These are phyloP conservation scores for Dendrobium chrysotoxum DNA, from an alignment of 106 monocot species.

Conservation along the genomic window DNA sequence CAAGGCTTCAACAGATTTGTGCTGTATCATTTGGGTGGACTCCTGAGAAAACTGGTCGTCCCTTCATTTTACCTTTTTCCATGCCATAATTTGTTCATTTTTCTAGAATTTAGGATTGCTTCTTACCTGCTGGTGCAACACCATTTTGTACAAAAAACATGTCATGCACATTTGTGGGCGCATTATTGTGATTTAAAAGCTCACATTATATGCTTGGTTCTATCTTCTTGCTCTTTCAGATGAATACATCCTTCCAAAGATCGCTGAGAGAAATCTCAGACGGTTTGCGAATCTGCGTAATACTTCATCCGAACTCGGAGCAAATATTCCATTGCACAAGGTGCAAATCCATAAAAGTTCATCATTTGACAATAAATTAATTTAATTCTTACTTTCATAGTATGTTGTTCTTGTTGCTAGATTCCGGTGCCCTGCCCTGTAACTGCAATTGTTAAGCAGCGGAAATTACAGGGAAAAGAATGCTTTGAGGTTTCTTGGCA, in stretches of 20 bases:
- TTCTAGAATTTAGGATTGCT: background rate
- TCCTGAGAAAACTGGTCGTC: conserved; percentile 63
- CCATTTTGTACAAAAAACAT: background rate
- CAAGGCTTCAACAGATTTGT: conserved; percentile 66
- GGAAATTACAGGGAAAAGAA: conserved; percentile 59
- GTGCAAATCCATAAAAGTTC: conserved; percentile 8
- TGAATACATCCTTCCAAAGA: conserved; percentile 87
- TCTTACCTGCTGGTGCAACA: background rate
- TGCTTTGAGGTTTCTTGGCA: conserved; percentile 82
- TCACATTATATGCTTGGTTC: background rate
- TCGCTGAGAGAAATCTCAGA: conserved; percentile 83
- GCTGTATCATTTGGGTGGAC: conserved; percentile 60
- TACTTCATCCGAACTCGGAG: conserved; percentile 40
- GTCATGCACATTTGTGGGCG: too few species aligned
- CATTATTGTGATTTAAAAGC: background rate
- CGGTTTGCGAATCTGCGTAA: conserved; percentile 65
- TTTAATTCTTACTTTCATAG: background rate
- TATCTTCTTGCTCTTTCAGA: conserved; percentile 26
- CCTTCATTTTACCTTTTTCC: background rate
- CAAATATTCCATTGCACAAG: conserved; percentile 33
- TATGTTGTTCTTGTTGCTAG: conserved; percentile 21
- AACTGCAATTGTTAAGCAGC: conserved; percentile 55
- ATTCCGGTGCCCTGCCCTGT: conserved; percentile 72
- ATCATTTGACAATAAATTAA: background rate
- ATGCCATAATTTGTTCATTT: background rate